Conservation (phyloP, 1,284 basidiomycete genomes). For the Xanthoconium separans region DNA sequence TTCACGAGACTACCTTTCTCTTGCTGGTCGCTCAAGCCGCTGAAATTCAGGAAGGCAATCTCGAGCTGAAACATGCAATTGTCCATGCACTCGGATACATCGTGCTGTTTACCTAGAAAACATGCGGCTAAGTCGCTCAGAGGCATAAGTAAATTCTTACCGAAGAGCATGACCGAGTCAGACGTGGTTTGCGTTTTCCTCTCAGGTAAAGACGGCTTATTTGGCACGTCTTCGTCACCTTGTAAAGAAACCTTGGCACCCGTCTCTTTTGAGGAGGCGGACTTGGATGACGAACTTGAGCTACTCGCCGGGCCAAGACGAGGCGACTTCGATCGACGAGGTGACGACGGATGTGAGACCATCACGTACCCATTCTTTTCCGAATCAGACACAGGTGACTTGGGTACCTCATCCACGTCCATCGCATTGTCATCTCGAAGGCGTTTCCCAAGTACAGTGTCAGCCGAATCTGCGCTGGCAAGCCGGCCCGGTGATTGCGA, state of each 20-base stretch:
- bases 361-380: constrained; percentile 53
- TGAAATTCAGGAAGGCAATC: constrained; percentile 80
- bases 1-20: constrained; percentile 76
- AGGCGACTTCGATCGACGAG: constrained; percentile 40
- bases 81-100: constrained; percentile 98
- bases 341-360: constrained; percentile 42
- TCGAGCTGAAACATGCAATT: constrained; percentile 99
- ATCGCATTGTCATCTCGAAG: constrained; percentile 51
- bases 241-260: constrained; percentile 25
- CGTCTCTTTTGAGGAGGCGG: constrained; percentile 46
- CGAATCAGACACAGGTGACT: constrained; percentile 31
- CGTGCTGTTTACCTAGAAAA: constrained; percentile 83
- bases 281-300: constrained; percentile 31
- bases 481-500: constrained; percentile 38
- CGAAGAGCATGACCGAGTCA: constrained; percentile 89
- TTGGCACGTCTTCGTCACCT: constrained; percentile 28
- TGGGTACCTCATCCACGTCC: constrained; percentile 47
- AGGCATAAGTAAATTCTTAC: constrained; percentile 41
- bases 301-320: constrained; percentile 31
- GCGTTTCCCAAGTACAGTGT: constrained; percentile 75
- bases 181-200: constrained; percentile 55
- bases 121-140: neutral
- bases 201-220: constrained; percentile 62
- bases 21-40: constrained; percentile 54
- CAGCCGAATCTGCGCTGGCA: constrained; percentile 34